Percentiles rank a stretch among this genome's conserved stretches.
These are phyloP conservation scores for Syzygium aromaticum DNA, from an alignment of 345 rosid genomes.

Conservation along the genomic window DNA sequence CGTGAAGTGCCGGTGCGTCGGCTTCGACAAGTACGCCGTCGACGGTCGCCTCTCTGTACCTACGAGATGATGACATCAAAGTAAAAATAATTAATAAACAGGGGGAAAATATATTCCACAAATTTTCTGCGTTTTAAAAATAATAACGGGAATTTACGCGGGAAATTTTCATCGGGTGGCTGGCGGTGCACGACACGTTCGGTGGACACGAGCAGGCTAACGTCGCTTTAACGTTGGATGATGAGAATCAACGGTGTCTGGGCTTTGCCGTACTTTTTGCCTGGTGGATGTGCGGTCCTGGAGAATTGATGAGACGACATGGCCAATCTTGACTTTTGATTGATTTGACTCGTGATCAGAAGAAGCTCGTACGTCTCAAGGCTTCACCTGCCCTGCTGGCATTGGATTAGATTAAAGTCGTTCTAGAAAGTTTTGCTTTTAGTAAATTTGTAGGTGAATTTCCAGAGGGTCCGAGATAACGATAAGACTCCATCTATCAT, in stretches of 20 bases:
- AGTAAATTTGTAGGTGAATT: not conserved
- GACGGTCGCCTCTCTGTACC: conserved; percentile 1
- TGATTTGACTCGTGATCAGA: not conserved
- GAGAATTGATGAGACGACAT: not conserved
- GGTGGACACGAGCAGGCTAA: not conserved
- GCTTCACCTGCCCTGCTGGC: too few relatives aligned
- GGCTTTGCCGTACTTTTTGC: accelerated
- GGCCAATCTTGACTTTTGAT: not conserved
- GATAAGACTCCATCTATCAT: not conserved
- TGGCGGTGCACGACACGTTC: not conserved
- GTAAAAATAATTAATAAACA: not conserved
- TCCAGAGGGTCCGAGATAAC: not conserved
- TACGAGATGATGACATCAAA: not conserved
- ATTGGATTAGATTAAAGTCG: not conserved
- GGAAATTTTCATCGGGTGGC: not conserved
- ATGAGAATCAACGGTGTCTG: not conserved
- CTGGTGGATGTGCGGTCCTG: not conserved
- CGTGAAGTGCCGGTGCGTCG: not conserved
- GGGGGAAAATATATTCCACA: not conserved
- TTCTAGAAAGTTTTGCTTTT: not conserved
- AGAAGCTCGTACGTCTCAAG: not conserved
- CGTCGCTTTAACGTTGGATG: not conserved
- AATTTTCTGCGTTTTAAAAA: not conserved
- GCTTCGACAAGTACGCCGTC: conserved; percentile 1
- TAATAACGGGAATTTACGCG: not conserved